These are phyloP conservation scores for Erigeron canadensis DNA, from an alignment of 129 eudicot genomes.

Conservation along the genomic window DNA sequence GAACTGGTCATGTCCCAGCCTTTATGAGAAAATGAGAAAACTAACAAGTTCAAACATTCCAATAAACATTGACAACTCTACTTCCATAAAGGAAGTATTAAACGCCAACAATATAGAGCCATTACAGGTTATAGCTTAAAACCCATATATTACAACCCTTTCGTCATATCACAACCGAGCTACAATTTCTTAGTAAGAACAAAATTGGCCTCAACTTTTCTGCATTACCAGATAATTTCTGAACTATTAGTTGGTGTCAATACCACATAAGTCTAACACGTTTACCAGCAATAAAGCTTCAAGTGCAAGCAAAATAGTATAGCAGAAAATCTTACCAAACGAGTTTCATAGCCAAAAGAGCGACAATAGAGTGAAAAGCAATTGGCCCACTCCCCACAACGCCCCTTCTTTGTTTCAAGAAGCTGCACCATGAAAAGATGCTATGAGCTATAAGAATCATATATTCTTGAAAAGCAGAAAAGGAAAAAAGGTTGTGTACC, in stretches of 20 bases:
- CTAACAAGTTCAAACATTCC: not conserved
- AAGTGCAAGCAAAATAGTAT: constrained; percentile 12
- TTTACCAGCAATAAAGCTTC: constrained; percentile 9
- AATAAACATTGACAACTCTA: not conserved
- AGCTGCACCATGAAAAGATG: constrained; percentile 56
- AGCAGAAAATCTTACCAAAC: constrained; percentile 60
- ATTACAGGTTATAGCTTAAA: no score
- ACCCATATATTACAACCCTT: not conserved
- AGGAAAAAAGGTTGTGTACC: constrained; percentile 42
- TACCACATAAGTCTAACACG: not conserved
- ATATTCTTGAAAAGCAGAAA: constrained; percentile 19
- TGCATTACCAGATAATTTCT: constrained; percentile 12
- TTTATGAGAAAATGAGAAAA: not conserved
- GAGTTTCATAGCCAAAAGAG: constrained; percentile 87
- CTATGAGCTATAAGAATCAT: constrained; percentile 15
- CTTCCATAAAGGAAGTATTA: no score
- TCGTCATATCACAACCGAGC: not conserved
- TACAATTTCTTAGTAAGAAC: not conserved
- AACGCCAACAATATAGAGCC: no score
- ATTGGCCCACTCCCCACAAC: constrained; percentile 99
- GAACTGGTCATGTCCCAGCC: not conserved
- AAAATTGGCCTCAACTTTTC: not conserved
- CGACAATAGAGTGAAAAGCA: constrained; percentile 97
- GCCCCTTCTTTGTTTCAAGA: constrained; percentile 93
- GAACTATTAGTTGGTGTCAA: constrained; percentile 1